Evolutionary conservation across 345 rosid species (phyloP), one percentile per base, ranked within the genome.

Genomic region (Citrus unshiu): DNA sequence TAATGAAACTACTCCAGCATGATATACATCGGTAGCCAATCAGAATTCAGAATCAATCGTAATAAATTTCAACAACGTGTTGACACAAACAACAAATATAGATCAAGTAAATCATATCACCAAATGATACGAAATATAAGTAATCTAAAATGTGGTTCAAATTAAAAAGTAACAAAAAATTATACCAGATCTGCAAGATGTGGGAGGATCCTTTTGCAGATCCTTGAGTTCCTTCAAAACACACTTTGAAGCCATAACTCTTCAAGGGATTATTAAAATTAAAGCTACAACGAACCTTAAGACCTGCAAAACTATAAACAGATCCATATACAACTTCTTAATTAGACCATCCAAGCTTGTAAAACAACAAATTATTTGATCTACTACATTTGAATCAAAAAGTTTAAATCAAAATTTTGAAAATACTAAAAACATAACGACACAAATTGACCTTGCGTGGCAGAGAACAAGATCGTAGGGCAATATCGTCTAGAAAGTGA

Each of bases 141-240:
- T 3, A 7, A 49, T 27, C 30, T 65, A 43, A 40, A 68, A 13
- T n/a, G 5, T 1, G 56, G 4, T n/a, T 24, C 1, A 43, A 67
- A 40, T 9, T 40, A 13, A 40, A 40, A 40, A 40, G 46, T 40
- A 40, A 39, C 10, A 9, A 24, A 37, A 29, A 64, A 27, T 9
- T 5, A n/a, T 32, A 86, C 86, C 86, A 30, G 89, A 86, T 58
- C 85, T 86, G 85, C 89, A 86, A 71, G 89, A 86, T 49, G 85
- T 86, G 40, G 84, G 89, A 24, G 89, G 89, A 72, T 86, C 86
- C 66, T 79, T 83, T 83, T 86, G 88, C 79, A 85, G 75, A 78
- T 85, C 88, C 84, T 85, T 85, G 39, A 85, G 86, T 68, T 85
- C 88, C 82, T 86, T 86, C 85, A 86, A 74, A 30, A 86, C 84